A percentile compares a stretch with the other conserved stretches of the same genome.
phyloP scores from a whole-genome alignment of 2,329 filamentous ascomycete species.

The Chrysoporthe austroafricana region DNA sequence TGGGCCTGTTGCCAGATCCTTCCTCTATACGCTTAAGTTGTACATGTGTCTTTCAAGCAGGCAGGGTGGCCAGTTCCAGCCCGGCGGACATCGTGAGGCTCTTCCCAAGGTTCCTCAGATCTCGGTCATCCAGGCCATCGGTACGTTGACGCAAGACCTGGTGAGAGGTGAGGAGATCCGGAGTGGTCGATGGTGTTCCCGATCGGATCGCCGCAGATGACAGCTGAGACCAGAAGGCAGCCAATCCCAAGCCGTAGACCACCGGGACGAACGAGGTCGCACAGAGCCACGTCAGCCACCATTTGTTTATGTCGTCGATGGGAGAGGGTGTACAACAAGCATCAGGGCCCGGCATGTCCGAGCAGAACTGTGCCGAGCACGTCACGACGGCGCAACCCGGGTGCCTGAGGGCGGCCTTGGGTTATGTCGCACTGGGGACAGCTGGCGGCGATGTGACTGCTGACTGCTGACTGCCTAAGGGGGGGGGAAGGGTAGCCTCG shows the following conservation, averaged over 20 bases:
- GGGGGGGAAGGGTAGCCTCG: not conserved
- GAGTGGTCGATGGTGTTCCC: not conserved
- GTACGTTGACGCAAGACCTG: not conserved
- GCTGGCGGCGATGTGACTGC: not conserved
- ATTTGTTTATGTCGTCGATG: not conserved
- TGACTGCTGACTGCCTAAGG: not conserved
- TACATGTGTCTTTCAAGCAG: not conserved
- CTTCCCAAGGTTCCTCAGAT: slow-evolving; percentile 3
- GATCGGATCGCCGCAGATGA: slow-evolving; percentile 16
- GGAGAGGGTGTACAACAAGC: slow-evolving; percentile 4
- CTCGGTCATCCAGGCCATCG: not conserved
- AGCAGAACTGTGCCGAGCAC: not conserved
- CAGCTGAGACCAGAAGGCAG: slow-evolving; percentile 13
- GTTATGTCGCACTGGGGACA: not conserved
- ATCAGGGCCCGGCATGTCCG: slow-evolving; percentile 2
- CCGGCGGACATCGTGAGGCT: not conserved
- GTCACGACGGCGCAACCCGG: not conserved
- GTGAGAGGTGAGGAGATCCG: not conserved
- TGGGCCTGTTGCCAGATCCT: not conserved
- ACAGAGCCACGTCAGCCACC: slow-evolving; percentile 21
- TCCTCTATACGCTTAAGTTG: not conserved
- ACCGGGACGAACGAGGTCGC: not conserved
- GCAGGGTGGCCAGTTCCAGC: not conserved
- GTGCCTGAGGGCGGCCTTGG: not conserved
- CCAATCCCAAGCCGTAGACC: slow-evolving; percentile 8